These are phyloP conservation scores for Lablab purpureus DNA, from an alignment of 306 rosid genomes.

Conservation along the genomic window DNA sequence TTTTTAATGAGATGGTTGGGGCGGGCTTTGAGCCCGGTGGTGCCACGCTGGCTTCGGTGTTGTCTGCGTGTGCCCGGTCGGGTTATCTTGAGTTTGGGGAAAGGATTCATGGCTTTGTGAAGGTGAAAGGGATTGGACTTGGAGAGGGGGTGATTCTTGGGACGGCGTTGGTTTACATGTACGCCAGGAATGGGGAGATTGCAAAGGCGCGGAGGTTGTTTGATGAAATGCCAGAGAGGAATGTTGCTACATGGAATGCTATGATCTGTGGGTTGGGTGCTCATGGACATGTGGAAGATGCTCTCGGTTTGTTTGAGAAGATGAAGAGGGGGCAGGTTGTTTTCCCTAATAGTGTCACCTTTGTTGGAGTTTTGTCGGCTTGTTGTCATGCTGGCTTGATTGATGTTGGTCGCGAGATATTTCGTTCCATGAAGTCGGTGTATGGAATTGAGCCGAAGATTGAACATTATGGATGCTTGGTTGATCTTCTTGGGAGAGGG, in stretches of 20 bases:
- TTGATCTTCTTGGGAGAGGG: constrained; percentile 60
- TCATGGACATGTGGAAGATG: constrained; percentile 53
- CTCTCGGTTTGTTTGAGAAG: constrained; percentile 49
- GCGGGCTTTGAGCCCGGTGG: constrained; percentile 56
- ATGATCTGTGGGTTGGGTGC: constrained; percentile 59
- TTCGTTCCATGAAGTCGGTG: constrained; percentile 48
- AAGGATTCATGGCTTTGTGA: constrained; percentile 51
- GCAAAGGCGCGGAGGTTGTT: constrained; percentile 43
- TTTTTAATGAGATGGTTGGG: constrained; percentile 51
- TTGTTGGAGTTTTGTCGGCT: constrained; percentile 57
- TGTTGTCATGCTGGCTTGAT: constrained; percentile 63
- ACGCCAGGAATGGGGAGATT: constrained; percentile 57
- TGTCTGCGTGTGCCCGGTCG: constrained; percentile 58
- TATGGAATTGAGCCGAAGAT: constrained; percentile 58
- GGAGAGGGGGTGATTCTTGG: constrained; percentile 55
- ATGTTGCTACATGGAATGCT: constrained; percentile 61
- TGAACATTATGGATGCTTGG: constrained; percentile 63
- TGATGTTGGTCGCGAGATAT: constrained; percentile 48
- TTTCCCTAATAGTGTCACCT: constrained; percentile 56
- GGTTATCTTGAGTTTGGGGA: constrained; percentile 55
- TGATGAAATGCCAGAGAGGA: constrained; percentile 56
- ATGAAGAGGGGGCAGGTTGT: constrained; percentile 46
- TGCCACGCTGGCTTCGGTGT: constrained; percentile 51
- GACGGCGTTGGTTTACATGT: constrained; percentile 57
- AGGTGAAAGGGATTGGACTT: constrained; percentile 48